phyloP scores from a whole-genome alignment of 2,329 filamentous ascomycete genomes.

The Orbilia quercus region DNA sequence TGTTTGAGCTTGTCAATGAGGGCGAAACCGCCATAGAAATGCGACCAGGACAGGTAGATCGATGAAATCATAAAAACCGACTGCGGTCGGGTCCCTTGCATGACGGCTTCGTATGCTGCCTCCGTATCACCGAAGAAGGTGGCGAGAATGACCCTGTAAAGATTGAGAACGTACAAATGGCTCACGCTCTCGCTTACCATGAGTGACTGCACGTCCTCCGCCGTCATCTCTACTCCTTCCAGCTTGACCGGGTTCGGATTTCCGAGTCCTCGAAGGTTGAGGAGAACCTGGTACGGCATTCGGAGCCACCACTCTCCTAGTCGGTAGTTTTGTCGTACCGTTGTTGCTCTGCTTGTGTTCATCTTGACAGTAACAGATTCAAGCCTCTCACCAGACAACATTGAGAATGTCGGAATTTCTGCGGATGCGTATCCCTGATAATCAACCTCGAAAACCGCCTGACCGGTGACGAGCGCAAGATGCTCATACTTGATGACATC shows the following conservation, averaged over 20 bases:
- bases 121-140: slow-evolving; percentile 59
- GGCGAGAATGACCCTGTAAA: slow-evolving; percentile 59
- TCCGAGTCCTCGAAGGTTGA: slow-evolving; percentile 60
- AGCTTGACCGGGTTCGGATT: slow-evolving; percentile 58
- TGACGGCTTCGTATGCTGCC: slow-evolving; percentile 58
- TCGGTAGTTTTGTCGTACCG: slow-evolving; percentile 59
- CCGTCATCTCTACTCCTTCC: slow-evolving; percentile 58
- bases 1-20: slow-evolving; percentile 57
- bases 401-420: slow-evolving; percentile 59
- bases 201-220: slow-evolving; percentile 56
- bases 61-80: slow-evolving; percentile 52
- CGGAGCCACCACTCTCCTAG: slow-evolving; percentile 60
- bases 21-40: slow-evolving; percentile 59
- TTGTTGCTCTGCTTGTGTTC: slow-evolving; percentile 58
- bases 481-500: slow-evolving; percentile 60
- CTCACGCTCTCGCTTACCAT: slow-evolving; percentile 59
- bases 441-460: slow-evolving; percentile 60
- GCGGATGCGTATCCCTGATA: slow-evolving; percentile 60
- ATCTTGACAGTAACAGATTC: slow-evolving; percentile 58
- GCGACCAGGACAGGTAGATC: slow-evolving; percentile 59
- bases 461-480: slow-evolving; percentile 58
- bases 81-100: slow-evolving; percentile 58
- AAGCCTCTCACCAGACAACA: slow-evolving; percentile 59
- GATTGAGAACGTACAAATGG: slow-evolving; percentile 59
- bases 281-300: slow-evolving; percentile 59